Conservation (phyloP, 768 basidiomycete genomes). For the Pleurotus ostreatus region DNA sequence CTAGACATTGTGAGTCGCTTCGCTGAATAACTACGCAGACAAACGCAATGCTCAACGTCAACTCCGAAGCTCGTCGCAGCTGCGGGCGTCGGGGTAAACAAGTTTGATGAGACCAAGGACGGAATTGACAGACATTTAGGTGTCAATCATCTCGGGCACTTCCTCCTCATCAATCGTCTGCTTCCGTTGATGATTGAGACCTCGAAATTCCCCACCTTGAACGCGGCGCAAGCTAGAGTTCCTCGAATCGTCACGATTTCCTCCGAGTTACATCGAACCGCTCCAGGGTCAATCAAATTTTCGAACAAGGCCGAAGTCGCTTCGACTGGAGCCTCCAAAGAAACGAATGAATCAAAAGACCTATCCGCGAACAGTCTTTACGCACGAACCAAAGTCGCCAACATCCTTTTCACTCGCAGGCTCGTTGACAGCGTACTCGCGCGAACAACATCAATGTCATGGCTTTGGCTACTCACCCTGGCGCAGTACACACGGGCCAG, state of each 20-base stretch:
- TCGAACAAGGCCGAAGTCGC: neutral
- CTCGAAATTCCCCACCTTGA: neutral
- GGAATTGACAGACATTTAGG: constrained; percentile 1
- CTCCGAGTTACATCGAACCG: constrained; percentile 1
- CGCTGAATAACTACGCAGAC: neutral
- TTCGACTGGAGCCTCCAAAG: neutral
- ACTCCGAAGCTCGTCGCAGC: neutral
- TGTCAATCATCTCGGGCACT: constrained; percentile 6
- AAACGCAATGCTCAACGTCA: neutral
- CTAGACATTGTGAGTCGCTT: constrained; percentile 8
- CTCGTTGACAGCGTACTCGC: neutral
- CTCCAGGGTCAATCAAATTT: neutral
- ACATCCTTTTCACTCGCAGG: neutral
- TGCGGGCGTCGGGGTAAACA: constrained; percentile 1
- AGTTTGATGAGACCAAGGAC: neutral
- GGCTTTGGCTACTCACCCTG: neutral
- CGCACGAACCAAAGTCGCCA: neutral
- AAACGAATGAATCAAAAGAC: constrained; percentile 1
- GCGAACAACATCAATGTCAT: neutral
- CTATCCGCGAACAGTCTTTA: neutral
- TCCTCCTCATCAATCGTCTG: constrained; percentile 1
- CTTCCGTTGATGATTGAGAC: neutral
- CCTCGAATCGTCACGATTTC: neutral
- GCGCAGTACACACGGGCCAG: constrained; percentile 5
- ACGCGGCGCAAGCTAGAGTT: neutral